These are phyloP conservation scores for Colletotrichum sansevieriae DNA, from an alignment of 2,329 filamentous ascomycete genomes.

Conservation along the genomic window DNA sequence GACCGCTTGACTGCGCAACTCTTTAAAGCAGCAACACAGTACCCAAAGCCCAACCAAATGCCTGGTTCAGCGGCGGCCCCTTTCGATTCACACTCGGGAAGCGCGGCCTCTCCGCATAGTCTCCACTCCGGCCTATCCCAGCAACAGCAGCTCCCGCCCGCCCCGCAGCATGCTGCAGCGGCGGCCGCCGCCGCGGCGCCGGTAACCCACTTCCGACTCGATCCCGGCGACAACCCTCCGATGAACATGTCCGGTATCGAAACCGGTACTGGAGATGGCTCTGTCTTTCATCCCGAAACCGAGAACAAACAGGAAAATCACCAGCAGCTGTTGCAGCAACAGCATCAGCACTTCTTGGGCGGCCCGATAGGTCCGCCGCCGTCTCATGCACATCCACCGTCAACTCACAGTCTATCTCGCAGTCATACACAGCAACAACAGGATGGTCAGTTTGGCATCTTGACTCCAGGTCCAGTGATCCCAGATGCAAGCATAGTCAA, in stretches of 20 bases:
- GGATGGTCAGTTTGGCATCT: slow-evolving; percentile 61
- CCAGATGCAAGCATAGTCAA: slow-evolving; percentile 50
- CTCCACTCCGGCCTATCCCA: slow-evolving; percentile 43
- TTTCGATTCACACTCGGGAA: slow-evolving; percentile 27
- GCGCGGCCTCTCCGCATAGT: slow-evolving; percentile 29
- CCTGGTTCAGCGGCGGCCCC: slow-evolving; percentile 17
- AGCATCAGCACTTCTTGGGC: slow-evolving; percentile 20
- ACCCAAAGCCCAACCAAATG: slow-evolving; percentile 15
- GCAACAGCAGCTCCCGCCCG: slow-evolving; percentile 42
- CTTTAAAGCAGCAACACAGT: slow-evolving; percentile 42
- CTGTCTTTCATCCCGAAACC: slow-evolving; percentile 23
- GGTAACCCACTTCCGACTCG: slow-evolving; percentile 38
- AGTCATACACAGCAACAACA: slow-evolving; percentile 42
- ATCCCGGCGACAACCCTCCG: slow-evolving; percentile 32
- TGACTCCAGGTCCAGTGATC: slow-evolving; percentile 52
- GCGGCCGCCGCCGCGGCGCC: not conserved
- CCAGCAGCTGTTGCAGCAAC: not conserved
- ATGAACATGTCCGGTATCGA: slow-evolving; percentile 30
- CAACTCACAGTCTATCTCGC: not conserved
- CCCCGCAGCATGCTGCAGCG: slow-evolving; percentile 1
- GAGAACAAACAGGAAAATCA: slow-evolving; percentile 29
- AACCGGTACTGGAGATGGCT: not conserved
- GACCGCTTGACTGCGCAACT: slow-evolving; percentile 13
- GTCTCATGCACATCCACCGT: not conserved
- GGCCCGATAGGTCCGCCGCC: not conserved